These are phyloP conservation scores for Aspergillus biplanus DNA, from an alignment of 495 filamentous ascomycete species.

Conservation along the genomic window DNA sequence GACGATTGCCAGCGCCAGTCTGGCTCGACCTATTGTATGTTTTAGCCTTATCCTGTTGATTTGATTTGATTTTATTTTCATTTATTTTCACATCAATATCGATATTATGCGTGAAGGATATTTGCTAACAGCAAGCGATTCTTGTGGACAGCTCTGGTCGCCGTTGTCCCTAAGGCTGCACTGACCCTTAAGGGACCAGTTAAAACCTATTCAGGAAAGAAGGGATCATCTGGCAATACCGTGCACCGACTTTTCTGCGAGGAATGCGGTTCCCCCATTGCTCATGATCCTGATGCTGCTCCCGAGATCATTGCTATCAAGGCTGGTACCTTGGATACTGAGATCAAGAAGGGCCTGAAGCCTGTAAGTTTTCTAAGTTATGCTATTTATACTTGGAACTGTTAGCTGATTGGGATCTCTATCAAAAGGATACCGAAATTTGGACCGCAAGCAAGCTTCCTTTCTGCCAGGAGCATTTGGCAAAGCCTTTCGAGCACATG, in stretches of 20 bases:
- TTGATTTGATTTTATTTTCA: neutral
- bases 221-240: slow-evolving; percentile 53
- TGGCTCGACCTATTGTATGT: slow-evolving; percentile 68
- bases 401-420: neutral
- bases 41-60: neutral
- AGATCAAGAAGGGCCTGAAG: slow-evolving; percentile 69
- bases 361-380: slow-evolving; percentile 45
- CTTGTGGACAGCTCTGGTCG: slow-evolving; percentile 57
- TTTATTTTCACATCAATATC: neutral
- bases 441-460: slow-evolving; percentile 70
- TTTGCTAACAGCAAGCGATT: neutral
- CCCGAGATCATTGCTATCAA: slow-evolving; percentile 71
- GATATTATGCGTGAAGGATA: neutral
- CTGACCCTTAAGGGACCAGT: slow-evolving; percentile 62
- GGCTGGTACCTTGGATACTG: slow-evolving; percentile 62
- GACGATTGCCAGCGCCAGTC: slow-evolving; percentile 73
- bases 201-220: slow-evolving; percentile 62
- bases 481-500: slow-evolving; percentile 63
- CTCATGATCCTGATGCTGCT: slow-evolving; percentile 68
- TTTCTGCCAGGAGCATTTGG: slow-evolving; percentile 67
- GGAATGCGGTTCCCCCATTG: slow-evolving; percentile 70
- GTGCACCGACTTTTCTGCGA: slow-evolving; percentile 71
- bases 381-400: no score
- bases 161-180: slow-evolving; percentile 65
- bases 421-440: slow-evolving; percentile 65